Percentiles rank a stretch among this genome's conserved stretches.
These are phyloP conservation scores for Neopestalotiopsis sp. DNA, from an alignment of 2,329 filamentous ascomycete genomes.

Conservation along the genomic window DNA sequence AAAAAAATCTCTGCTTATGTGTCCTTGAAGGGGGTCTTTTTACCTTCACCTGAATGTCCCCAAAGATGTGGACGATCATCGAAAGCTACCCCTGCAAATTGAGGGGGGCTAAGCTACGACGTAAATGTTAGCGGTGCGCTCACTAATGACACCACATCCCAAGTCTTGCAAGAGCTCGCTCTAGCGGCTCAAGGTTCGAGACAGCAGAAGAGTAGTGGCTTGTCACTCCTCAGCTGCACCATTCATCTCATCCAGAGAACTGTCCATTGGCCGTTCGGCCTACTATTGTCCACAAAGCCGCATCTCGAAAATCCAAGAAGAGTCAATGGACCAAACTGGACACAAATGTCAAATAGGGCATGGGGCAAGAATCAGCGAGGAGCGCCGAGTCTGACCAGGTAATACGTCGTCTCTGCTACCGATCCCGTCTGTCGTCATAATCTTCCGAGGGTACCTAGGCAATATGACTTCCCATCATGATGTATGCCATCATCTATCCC, in stretches of 20 bases:
- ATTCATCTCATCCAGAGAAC: not conserved
- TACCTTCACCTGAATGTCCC: not conserved
- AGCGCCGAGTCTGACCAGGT: not conserved
- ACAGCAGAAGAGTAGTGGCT: conserved; percentile 7
- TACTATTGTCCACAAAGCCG: not conserved
- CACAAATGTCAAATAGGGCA: not conserved
- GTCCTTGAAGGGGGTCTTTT: not conserved
- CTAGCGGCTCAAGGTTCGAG: conserved; percentile 6
- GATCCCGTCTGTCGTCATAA: not conserved
- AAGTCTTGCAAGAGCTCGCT: not conserved
- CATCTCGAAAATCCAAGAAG: not conserved
- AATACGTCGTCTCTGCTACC: not conserved
- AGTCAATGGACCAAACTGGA: not conserved
- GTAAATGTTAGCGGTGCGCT: not conserved
- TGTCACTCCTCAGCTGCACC: not conserved
- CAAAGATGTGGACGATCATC: conserved; percentile 7
- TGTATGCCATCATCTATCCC: not conserved
- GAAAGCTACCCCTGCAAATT: conserved; percentile 12
- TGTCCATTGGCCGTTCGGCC: not conserved
- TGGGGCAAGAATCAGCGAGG: not conserved
- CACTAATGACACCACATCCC: conserved; percentile 11
- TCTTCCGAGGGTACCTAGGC: not conserved
- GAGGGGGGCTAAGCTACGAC: not conserved
- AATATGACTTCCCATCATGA: not conserved
- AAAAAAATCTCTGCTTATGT: conserved; percentile 4